Conservation (phyloP, 352 stramenopile species). For the Phytopythium oedochilum region DNA sequence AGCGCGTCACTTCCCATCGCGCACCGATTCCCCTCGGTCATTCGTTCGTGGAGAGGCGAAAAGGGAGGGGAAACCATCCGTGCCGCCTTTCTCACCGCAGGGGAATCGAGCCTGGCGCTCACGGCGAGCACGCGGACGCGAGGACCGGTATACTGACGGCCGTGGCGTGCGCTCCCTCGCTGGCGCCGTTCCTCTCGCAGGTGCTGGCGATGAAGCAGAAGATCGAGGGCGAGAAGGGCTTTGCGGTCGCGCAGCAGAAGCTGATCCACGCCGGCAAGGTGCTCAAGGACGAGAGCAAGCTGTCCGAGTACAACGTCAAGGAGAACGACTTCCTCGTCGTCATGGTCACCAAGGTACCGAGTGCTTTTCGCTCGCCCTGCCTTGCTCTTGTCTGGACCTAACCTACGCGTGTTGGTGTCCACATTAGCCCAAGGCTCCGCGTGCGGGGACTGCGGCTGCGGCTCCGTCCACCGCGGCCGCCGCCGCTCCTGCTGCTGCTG, state of each 20-base stretch:
- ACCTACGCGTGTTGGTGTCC: not conserved
- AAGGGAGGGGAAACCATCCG: no score
- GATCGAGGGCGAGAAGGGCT: constrained; percentile 71
- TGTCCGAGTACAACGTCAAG: constrained; percentile 83
- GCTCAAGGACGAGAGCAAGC: constrained; percentile 79
- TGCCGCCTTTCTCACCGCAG: not conserved
- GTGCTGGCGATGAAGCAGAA: constrained; percentile 75
- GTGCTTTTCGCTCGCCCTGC: not conserved
- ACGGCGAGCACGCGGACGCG: no score
- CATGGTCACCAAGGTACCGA: constrained; percentile 79
- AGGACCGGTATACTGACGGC: not conserved
- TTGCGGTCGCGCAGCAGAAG: constrained; percentile 71
- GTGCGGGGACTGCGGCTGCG: constrained; percentile 30
- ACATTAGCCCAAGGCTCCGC: constrained; percentile 49
- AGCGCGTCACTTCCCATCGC: not conserved
- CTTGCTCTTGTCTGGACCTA: not conserved
- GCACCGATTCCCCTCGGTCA: no score
- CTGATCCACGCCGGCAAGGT: constrained; percentile 88
- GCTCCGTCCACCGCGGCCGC: constrained; percentile 20
- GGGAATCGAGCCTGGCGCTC: no score
- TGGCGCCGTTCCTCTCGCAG: constrained; percentile 17
- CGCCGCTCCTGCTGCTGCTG: constrained; percentile 16
- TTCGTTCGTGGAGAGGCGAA: not conserved
- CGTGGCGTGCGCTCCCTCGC: not conserved
- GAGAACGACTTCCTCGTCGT: constrained; percentile 88